These are phyloP conservation scores for Zymoseptoria brevis DNA, from an alignment of 2,329 filamentous ascomycete genomes.

Conservation along the genomic window DNA sequence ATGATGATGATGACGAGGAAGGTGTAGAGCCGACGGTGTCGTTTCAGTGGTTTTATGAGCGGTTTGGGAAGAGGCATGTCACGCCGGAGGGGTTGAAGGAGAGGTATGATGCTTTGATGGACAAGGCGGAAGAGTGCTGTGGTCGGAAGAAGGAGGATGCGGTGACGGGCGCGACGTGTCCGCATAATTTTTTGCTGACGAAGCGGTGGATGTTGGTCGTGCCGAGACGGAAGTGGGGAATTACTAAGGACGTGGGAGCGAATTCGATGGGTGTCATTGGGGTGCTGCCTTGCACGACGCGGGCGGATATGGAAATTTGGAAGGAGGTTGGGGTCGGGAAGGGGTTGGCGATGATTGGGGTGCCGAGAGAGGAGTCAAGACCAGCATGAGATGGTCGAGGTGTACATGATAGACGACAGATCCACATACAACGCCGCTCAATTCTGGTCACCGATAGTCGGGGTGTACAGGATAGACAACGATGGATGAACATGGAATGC, in stretches of 20 bases:
- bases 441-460: too few species aligned
- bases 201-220: conserved; percentile 30
- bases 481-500: too few species aligned
- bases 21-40: background rate
- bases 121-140: background rate
- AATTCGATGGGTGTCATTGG: conserved; percentile 34
- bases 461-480: too few species aligned
- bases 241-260: conserved; percentile 20
- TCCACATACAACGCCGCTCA: too few species aligned
- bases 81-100: background rate
- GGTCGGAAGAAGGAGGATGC: background rate
- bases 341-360: conserved; percentile 11
- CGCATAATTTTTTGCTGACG: conserved; percentile 32
- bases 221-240: conserved; percentile 24
- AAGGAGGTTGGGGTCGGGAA: conserved; percentile 8
- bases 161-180: conserved; percentile 11
- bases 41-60: background rate
- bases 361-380: background rate
- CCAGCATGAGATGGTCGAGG: too few species aligned
- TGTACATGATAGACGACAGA: too few species aligned
- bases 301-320: conserved; percentile 13
- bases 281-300: conserved; percentile 18
- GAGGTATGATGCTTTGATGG: background rate
- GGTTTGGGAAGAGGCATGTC: background rate
- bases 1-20: background rate